Conservation (phyloP, 139 green algal genomes). For the Ettlia oleoabundans region DNA sequence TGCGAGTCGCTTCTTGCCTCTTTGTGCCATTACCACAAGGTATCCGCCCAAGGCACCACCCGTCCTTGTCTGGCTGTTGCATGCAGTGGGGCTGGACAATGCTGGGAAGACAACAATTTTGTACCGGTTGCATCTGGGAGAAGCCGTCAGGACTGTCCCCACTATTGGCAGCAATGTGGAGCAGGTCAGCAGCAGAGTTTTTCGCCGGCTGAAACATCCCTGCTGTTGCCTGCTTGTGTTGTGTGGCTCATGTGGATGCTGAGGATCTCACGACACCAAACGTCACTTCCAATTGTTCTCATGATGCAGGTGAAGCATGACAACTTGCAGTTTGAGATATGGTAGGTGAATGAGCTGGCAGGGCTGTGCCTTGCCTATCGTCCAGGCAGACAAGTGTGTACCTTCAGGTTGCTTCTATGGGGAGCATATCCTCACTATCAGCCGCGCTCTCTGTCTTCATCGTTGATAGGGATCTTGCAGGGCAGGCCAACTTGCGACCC, state of each 20-base stretch:
- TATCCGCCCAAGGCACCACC: too few relatives aligned
- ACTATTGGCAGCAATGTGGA: conserved; percentile 94
- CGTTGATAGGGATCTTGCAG: conserved; percentile 77
- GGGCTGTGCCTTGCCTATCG: background rate
- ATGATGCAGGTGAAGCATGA: background rate
- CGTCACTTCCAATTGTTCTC: background rate
- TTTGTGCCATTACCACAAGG: background rate
- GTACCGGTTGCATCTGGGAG: conserved; percentile 89
- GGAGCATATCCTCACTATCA: too few relatives aligned
- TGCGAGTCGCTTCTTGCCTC: background rate
- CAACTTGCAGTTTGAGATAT: conserved; percentile 7
- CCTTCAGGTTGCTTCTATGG: too few relatives aligned
- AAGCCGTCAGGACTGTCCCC: conserved; percentile 82
- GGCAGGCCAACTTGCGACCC: conserved; percentile 85
- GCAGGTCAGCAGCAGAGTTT: conserved; percentile 59
- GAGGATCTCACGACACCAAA: too few relatives aligned
- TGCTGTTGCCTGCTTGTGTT: too few relatives aligned
- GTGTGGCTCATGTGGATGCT: too few relatives aligned
- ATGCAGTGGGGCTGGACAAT: conserved; percentile 87
- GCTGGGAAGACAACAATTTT: conserved; percentile 95
- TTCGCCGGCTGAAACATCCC: background rate
- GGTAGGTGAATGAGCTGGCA: background rate
- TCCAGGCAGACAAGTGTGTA: background rate
- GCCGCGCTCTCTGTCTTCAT: conserved; percentile 52
- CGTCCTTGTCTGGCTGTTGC: background rate